Percentiles rank a stretch among this genome's conserved stretches.
These are phyloP conservation scores for Fusarium sp. DNA, from an alignment of 2,329 filamentous ascomycete species.

Conservation along the genomic window DNA sequence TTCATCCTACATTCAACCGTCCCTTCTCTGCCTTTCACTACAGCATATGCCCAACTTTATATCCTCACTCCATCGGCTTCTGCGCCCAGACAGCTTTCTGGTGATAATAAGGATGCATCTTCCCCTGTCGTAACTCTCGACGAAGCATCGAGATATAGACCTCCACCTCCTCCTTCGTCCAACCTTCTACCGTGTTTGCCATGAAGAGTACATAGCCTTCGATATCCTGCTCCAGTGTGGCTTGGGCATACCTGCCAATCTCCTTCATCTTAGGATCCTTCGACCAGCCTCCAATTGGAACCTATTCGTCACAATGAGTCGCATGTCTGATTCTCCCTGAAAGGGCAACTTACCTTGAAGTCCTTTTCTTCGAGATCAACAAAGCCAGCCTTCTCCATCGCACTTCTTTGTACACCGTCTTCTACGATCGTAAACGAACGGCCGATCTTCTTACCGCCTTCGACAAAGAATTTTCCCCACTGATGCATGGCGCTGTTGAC, in stretches of 20 bases:
- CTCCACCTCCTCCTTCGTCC: conserved; percentile 36
- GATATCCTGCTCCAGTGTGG: conserved; percentile 37
- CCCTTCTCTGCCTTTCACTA: background rate
- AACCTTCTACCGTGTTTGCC: conserved; percentile 35
- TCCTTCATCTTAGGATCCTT: conserved; percentile 20
- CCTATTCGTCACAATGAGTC: background rate
- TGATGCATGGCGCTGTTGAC: conserved; percentile 37
- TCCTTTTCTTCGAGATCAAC: conserved; percentile 21
- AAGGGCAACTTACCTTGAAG: conserved; percentile 14
- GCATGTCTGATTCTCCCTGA: fast-evolving
- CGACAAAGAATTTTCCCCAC: conserved; percentile 40
- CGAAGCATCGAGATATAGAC: conserved; percentile 40
- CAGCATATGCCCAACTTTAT: background rate
- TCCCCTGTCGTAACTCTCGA: conserved; percentile 33
- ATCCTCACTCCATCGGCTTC: conserved; percentile 17
- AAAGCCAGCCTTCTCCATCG: conserved; percentile 32
- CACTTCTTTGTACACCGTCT: conserved; percentile 24
- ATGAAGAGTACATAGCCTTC: conserved; percentile 43
- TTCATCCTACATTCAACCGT: background rate
- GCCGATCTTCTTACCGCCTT: conserved; percentile 30
- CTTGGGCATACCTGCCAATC: conserved; percentile 32
- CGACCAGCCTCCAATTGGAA: conserved; percentile 35
- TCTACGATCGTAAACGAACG: conserved; percentile 32
- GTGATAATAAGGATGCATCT: conserved; percentile 34
- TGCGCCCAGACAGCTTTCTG: conserved; percentile 37